Evolutionary conservation across 2,329 filamentous ascomycete genomes (phyloP), one percentile per base, ranked within the genome.

Genomic region (Diaporthe citriasiana): DNA sequence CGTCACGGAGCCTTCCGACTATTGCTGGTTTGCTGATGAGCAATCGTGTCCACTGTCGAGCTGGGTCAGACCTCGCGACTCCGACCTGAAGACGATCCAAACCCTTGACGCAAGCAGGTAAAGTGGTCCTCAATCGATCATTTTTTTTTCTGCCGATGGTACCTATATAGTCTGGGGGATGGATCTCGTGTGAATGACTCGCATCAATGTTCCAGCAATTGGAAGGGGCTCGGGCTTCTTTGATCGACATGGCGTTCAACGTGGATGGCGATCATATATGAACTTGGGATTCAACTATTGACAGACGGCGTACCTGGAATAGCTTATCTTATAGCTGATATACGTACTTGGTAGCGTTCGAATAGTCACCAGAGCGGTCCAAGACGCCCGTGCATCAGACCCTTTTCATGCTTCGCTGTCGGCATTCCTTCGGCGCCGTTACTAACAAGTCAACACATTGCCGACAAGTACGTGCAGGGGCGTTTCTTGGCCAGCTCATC

Each of bases 401-500:
- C 45, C n/a, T 42, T 63, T 12, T 15, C 1, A 27, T 51, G 63
- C 45, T 17, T 27, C 30, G 42, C 10, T 8, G 30, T 38, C 63
- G 63, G 45, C 63, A 66, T 10, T 66, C 45, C 63, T 66, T 38
- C 63, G 47, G 45, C 33, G 63, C 63, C 63, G 45, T 66, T 38
- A 19, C 30, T 51, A 25, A 50, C 51, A 38, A 45, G 27, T 2
- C 10, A 33, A 2, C 25, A 10, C 45, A 38, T 51, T 66, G 45
- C 63, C 63, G 63, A 51, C 63, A 66, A n/a, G n/a, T n/a, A n/a
- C n/a, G n/a, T 66, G 63, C 63, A 66, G 63, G 45, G 63, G 63
- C 63, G 45, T 51, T 66, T 38, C 33, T 53, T 51, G 63, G 63
- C 15, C 63, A 66, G 63, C 45, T 38, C 30, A 40, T 51, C 33